Evolutionary conservation across 169 alveolate species (phyloP).

Genomic region (Eimeria zaria): DNA sequence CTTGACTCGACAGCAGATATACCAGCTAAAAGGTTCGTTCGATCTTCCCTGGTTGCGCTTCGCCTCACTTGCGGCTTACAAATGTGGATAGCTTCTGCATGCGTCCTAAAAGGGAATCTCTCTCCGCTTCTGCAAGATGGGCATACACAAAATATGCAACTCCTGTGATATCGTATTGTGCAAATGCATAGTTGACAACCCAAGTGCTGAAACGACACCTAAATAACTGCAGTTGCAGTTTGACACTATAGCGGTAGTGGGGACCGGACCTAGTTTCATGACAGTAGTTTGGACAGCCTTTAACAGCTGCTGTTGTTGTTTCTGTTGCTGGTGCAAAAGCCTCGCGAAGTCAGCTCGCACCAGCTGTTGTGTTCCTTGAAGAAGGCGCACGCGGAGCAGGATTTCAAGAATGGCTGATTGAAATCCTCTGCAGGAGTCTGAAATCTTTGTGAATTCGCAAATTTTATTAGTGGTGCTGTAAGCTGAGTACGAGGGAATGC

Average conservation of each 20-base stretch:
- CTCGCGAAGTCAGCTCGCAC: conserved; percentile 50
- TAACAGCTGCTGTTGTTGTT: conserved; percentile 26
- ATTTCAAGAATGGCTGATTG: neutral
- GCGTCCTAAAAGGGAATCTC: conserved; percentile 39
- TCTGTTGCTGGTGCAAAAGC: conserved; percentile 43
- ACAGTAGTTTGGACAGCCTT: conserved; percentile 38
- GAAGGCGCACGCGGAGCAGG: conserved; percentile 40
- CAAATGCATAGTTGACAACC: neutral
- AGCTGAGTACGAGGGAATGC: neutral
- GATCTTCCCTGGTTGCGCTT: neutral
- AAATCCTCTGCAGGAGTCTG: neutral
- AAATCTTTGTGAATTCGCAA: neutral
- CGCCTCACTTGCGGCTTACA: conserved; percentile 32
- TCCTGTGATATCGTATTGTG: neutral
- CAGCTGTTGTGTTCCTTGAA: conserved; percentile 39
- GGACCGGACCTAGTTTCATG: conserved; percentile 16
- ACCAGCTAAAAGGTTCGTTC: neutral
- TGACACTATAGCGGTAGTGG: neutral
- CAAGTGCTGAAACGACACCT: neutral
- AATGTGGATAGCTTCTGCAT: conserved; percentile 27
- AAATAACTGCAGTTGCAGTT: neutral
- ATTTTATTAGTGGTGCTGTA: neutral
- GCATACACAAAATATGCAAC: neutral
- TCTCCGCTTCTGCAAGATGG: conserved; percentile 52
- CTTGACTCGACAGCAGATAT: neutral